Conservation (phyloP, 306 rosid genomes). For the Quercus wislizeni region DNA sequence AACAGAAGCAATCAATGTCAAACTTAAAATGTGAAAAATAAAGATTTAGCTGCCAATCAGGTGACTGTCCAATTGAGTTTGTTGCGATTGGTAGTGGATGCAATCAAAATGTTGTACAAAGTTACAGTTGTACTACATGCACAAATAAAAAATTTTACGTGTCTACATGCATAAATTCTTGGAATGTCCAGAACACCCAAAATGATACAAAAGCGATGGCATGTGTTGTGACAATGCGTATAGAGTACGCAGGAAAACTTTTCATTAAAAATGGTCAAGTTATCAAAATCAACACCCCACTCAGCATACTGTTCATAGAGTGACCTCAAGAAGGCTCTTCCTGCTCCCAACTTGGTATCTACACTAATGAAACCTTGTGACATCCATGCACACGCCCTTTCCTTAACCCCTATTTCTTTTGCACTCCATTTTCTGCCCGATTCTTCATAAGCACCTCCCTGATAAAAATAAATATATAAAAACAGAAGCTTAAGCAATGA, state of each 20-base stretch:
- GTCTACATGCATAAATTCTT: slow-evolving; percentile 9
- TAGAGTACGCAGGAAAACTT: slow-evolving; percentile 13
- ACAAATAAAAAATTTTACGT: neutral
- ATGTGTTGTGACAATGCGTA: neutral
- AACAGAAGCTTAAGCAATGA: slow-evolving; percentile 16
- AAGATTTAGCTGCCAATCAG: neutral
- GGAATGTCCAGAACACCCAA: neutral
- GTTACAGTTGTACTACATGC: neutral
- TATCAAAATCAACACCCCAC: slow-evolving; percentile 97
- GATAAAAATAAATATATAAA: slow-evolving; percentile 18
- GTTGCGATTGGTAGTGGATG: neutral
- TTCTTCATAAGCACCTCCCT: slow-evolving; percentile 70
- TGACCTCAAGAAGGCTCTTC: slow-evolving; percentile 82
- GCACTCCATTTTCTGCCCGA: slow-evolving; percentile 73
- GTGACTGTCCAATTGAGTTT: slow-evolving; percentile 4
- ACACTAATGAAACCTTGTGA: slow-evolving; percentile 88
- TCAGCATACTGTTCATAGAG: slow-evolving; percentile 77
- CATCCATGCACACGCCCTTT: slow-evolving; percentile 88
- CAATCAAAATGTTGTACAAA: neutral
- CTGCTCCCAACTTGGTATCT: slow-evolving; percentile 71
- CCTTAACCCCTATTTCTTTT: slow-evolving; percentile 69
- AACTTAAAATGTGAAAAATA: slow-evolving; percentile 9
- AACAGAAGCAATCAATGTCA: slow-evolving; percentile 18
- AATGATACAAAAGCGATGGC: slow-evolving; percentile 1
- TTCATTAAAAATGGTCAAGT: slow-evolving; percentile 15